phyloP scores from a whole-genome alignment of 768 basidiomycete genomes.

The Leucocoprinus sp. region DNA sequence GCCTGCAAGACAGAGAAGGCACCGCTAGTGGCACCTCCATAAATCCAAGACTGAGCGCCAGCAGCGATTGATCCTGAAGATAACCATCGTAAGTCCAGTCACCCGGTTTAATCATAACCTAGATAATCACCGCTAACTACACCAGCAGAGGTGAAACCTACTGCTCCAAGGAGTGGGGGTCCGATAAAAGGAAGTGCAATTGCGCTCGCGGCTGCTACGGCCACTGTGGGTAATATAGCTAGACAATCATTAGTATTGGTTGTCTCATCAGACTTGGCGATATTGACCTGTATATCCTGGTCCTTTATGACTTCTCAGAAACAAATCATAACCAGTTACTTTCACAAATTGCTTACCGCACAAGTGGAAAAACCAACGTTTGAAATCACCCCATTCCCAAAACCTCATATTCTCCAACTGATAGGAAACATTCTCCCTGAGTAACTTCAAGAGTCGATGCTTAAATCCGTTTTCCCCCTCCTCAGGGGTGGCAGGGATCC shows the following conservation, averaged over 20 bases:
- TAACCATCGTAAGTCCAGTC: not conserved
- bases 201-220: not conserved
- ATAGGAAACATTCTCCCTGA: too few relatives aligned
- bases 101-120: not conserved
- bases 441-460: too few relatives aligned
- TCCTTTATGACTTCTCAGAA: too few relatives aligned
- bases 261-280: not conserved
- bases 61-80: constrained; percentile 15
- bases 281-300: not conserved
- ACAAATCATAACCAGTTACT: too few relatives aligned
- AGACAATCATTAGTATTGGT: too few relatives aligned
- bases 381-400: too few relatives aligned
- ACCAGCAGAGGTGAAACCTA: constrained; percentile 7
- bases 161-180: not conserved
- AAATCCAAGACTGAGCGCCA: constrained; percentile 9
- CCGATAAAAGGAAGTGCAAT: not conserved
- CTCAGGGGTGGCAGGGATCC: too few relatives aligned
- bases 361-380: not conserved
- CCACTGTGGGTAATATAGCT: not conserved
- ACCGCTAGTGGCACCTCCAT: constrained; percentile 16
- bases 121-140: not conserved
- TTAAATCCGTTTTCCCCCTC: too few relatives aligned
- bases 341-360: not conserved
- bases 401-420: too few relatives aligned
- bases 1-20: constrained; percentile 18